phyloP scores from a whole-genome alignment of 2,329 filamentous ascomycete species.

The Talaromyces amestolkiae region DNA sequence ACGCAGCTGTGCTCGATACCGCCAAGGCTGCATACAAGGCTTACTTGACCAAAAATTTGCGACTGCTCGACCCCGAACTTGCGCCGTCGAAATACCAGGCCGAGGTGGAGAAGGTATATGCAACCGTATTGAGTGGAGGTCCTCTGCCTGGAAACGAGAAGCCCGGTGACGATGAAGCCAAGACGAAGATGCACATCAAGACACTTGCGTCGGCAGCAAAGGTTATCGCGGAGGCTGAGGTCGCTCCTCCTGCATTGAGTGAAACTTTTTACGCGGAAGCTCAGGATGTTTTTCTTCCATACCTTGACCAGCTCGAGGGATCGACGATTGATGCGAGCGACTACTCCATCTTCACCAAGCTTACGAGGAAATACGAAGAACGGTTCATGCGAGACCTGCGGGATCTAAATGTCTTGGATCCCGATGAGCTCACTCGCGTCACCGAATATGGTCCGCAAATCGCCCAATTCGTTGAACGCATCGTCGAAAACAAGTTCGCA shows the following conservation, averaged over 20 bases:
- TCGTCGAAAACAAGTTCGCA: slow-evolving; percentile 81
- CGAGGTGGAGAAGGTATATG: slow-evolving; percentile 53
- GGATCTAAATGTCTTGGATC: slow-evolving; percentile 76
- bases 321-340: slow-evolving; percentile 58
- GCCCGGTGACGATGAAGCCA: slow-evolving; percentile 75
- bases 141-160: slow-evolving; percentile 53
- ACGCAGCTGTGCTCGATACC: slow-evolving; percentile 48
- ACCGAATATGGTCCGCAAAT: slow-evolving; percentile 90
- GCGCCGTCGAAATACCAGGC: slow-evolving; percentile 49
- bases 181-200: slow-evolving; percentile 84
- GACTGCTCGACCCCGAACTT: slow-evolving; percentile 47
- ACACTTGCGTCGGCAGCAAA: slow-evolving; percentile 56
- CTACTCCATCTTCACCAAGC: slow-evolving; percentile 77
- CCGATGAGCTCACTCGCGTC: slow-evolving; percentile 81
- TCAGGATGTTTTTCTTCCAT: slow-evolving; percentile 72
- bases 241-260: slow-evolving; percentile 26
- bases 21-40: slow-evolving; percentile 53
- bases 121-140: slow-evolving; percentile 54
- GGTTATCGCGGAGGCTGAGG: slow-evolving; percentile 44
- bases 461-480: slow-evolving; percentile 75
- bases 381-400: slow-evolving; percentile 87
- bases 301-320: slow-evolving; percentile 67
- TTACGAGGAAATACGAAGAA: slow-evolving; percentile 83
- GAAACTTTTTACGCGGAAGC: slow-evolving; percentile 57
- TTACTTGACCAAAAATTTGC: slow-evolving; percentile 67